Base-by-base conservation (phyloP, 2,329 filamentous ascomycete species). In the Coniochaeta pulveracea region DNA sequence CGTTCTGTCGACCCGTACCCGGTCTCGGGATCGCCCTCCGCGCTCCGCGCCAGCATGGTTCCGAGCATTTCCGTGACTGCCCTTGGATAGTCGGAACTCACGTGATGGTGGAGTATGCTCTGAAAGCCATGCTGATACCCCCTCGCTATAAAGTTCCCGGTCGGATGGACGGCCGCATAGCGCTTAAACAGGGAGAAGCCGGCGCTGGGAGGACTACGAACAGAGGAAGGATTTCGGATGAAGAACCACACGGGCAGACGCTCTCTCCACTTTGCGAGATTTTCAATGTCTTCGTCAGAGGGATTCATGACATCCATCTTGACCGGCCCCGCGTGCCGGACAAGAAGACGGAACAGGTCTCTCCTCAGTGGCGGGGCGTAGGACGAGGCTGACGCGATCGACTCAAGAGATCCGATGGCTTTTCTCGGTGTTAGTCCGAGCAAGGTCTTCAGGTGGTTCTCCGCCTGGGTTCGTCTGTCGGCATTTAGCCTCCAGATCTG, bases 221-320 rank as follows among this genome's bases (percentile, higher is more conserved):
- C 15, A 12, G 6, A 19, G 23, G 4, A 34, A 29, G n/a, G 37
- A 33, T 18, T 33, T 37, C 10, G 35, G 27, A 14, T 35, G 24
- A 26, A 26, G 7, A 26, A 6, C 24, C 24, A 26, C 24, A 26
- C 16, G 24, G 24, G 24, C 24, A 26, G 10, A 4, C 24, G 24
- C 24, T 26, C 24, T 12, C 10, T 26, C 24, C 6, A 14, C 24
- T 12, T 26, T 26, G 24, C 24, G 10, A 26, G 24, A 12, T 26
- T 10, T 12, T 26, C 24, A 26, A 26, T 26, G 10, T 26, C 24
- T 12, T 26, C 24, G 10, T 26, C 24, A 26, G 24, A 26, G 12
- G 11, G 24, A 6, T 6, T 12, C 24, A 12, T 3, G 24, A 26
- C 16, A 26, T 26, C 24, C 24, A 26, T 26, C 8, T 5, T 10